Evolutionary conservation across 345 rosid genomes (phyloP).

Genomic region (Populus tremula): DNA sequence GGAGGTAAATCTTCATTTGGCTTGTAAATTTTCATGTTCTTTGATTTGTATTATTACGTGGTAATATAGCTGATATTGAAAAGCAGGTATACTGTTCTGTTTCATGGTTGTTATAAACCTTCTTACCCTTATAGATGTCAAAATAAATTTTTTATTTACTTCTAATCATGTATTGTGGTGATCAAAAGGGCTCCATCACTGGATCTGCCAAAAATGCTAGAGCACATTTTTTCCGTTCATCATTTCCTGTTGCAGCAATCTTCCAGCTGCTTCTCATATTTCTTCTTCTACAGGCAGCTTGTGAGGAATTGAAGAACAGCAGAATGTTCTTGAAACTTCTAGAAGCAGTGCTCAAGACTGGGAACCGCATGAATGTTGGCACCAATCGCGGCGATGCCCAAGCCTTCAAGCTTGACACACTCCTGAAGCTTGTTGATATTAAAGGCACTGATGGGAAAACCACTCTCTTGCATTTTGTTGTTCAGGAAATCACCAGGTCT

Average conservation of each 20-base stretch:
- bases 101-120: not conserved
- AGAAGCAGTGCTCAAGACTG: constrained; percentile 91
- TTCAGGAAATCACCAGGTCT: constrained; percentile 75
- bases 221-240: not conserved
- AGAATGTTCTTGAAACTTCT: constrained; percentile 81
- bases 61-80: not conserved
- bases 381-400: constrained; percentile 92
- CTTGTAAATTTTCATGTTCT: not conserved
- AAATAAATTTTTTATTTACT: not conserved
- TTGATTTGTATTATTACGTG: not conserved
- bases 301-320: constrained; percentile 72
- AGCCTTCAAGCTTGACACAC: constrained; percentile 95
- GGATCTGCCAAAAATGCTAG: not conserved
- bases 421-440: constrained; percentile 76
- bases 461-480: constrained; percentile 84
- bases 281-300: constrained; percentile 56
- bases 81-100: not conserved
- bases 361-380: constrained; percentile 91
- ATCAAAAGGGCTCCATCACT: not conserved
- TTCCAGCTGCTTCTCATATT: constrained; percentile 13
- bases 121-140: not conserved
- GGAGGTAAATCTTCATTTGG: constrained; percentile 44
- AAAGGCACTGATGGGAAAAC: constrained; percentile 92
- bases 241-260: not conserved
- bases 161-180: not conserved